These are phyloP conservation scores for Paraphaeosphaeria sporulosa DNA, from an alignment of 2,329 filamentous ascomycete genomes.

Conservation along the genomic window DNA sequence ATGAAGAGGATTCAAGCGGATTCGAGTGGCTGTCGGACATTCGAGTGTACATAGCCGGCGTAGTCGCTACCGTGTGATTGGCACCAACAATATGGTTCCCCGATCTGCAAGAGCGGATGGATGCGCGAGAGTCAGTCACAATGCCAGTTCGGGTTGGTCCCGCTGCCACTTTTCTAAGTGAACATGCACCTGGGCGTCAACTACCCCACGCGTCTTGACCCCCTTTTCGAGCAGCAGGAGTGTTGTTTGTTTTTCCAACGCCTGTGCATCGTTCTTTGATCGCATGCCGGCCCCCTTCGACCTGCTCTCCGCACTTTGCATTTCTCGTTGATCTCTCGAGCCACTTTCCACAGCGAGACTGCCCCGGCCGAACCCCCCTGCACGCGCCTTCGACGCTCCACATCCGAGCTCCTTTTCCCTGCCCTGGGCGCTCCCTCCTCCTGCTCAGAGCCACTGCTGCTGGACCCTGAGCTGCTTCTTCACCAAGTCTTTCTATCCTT, in stretches of 20 bases:
- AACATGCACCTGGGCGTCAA: background rate
- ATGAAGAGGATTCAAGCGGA: background rate
- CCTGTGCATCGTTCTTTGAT: conserved; percentile 5
- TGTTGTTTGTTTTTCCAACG: background rate
- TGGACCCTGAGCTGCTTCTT: conserved; percentile 13
- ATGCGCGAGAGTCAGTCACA: background rate
- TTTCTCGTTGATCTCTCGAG: background rate
- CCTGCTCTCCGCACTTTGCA: conserved; percentile 9
- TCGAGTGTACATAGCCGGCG: conserved; percentile 8
- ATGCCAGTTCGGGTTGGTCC: conserved; percentile 10
- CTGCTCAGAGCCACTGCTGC: background rate
- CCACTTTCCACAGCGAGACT: background rate
- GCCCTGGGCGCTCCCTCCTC: background rate
- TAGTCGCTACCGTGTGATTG: conserved; percentile 16
- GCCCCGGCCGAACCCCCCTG: background rate
- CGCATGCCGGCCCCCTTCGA: conserved; percentile 11
- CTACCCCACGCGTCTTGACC: conserved; percentile 1
- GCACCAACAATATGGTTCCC: conserved; percentile 3
- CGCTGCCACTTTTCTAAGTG: conserved; percentile 4
- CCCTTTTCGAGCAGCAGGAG: conserved; percentile 12
- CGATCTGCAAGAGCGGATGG: conserved; percentile 17
- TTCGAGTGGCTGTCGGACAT: conserved; percentile 6
- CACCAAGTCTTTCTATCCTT: too few relatives aligned
- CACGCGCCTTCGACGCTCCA: background rate
- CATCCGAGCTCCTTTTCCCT: conserved; percentile 17